Base-by-base conservation (phyloP, 2,329 filamentous ascomycete genomes). In the Akanthomyces dipterigenus region DNA sequence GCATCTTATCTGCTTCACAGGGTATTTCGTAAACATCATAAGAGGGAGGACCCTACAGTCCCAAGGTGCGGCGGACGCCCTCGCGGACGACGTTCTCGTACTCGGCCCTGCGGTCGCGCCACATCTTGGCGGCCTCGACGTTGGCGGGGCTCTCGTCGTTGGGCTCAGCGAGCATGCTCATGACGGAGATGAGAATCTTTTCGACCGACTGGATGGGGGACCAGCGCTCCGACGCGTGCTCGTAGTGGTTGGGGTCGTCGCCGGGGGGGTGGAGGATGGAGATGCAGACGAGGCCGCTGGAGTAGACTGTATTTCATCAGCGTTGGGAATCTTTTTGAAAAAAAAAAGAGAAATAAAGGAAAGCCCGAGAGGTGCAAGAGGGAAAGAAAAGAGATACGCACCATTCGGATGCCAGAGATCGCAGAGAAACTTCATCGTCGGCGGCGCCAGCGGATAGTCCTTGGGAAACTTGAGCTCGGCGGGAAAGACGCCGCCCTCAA, bases 231-330 rank as follows among this genome's bases (percentile, higher is more conserved):
- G 89, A 92, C 8, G 95, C 93, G 69, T 93, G 90, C 76, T 98
- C 93, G 82, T 98, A 98, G 80, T 96, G 93, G 78, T 97, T 97
- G 60, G 95, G 95, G 76, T 98, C 93, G 77, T 98, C 93, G 70
- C 95, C 93, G 3, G 93, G 93, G 3, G 93, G 89, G 76, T 98
- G 93, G 2, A 98, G 87, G 78, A 98, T 98, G n/a, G 91, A 96
- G 71, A 98, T 98, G 79, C 93, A 98, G 68, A 98, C 95, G 20
- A 93, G 84, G 65, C 93, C 93, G 72, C 89, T 93, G 18, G 89
- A 84, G 73, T 98, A 98, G 57, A 98, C 93, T 96, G 66, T 46
- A 38, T n/a, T 12, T 45, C 34, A 38, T 22, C 11, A 18, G n/a
- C 18, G 16, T 31, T 7, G 7, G 9, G n/a, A n/a, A n/a, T n/a